Evolutionary conservation across 305 asterid genomes (phyloP).

Genomic region (Caryopteris hybrid): DNA sequence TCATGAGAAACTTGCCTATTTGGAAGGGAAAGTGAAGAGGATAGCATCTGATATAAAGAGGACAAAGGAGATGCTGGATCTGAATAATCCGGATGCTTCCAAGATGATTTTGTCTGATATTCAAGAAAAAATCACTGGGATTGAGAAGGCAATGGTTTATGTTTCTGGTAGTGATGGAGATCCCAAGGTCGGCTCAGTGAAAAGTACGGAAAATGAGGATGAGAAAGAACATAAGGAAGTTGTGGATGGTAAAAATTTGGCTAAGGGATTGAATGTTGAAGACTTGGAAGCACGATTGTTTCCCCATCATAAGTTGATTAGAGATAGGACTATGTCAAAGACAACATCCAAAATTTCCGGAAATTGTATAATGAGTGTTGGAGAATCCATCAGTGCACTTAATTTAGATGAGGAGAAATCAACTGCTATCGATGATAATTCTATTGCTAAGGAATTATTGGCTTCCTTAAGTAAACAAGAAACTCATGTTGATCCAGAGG

Average conservation of each 20-base stretch:
- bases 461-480: conserved; percentile 43
- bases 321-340: conserved; percentile 61
- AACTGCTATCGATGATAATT: conserved; percentile 31
- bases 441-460: conserved; percentile 41
- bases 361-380: background rate
- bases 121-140: conserved; percentile 80
- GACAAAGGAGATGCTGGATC: conserved; percentile 79
- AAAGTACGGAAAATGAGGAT: conserved; percentile 24
- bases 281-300: conserved; percentile 73
- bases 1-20: conserved; percentile 80
- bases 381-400: conserved; percentile 24
- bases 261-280: conserved; percentile 59
- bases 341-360: conserved; percentile 20
- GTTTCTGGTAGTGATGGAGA: conserved; percentile 39
- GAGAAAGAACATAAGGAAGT: conserved; percentile 19
- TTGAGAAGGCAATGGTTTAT: conserved; percentile 74
- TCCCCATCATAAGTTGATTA: conserved; percentile 80
- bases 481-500: conserved; percentile 25
- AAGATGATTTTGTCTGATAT: conserved; percentile 75
- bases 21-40: conserved; percentile 93
- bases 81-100: conserved; percentile 76
- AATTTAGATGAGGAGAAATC: conserved; percentile 27
- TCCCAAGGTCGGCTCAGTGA: conserved; percentile 21
- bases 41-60: conserved; percentile 80
- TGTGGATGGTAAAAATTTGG: conserved; percentile 30